Evolutionary conservation across 202 grass and related monocot species (phyloP), one percentile per base, ranked within the genome.

Genomic region (Brachypodium distachyon): DNA sequence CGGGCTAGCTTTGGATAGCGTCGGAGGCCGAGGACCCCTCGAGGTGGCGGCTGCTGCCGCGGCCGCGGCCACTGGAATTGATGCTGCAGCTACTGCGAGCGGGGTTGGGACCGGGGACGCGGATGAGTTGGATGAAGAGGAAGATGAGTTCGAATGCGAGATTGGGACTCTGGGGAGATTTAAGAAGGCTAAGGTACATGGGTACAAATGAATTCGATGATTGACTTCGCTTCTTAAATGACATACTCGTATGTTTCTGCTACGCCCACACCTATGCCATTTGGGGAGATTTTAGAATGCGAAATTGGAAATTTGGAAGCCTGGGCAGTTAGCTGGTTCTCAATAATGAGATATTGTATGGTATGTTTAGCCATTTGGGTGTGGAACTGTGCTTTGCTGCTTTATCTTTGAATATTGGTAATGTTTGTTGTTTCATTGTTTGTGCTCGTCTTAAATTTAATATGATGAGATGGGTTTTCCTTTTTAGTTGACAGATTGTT

Each of bases 151-250:
- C 19, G 87, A 19, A 17, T 75, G 68, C n/a, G 95, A 88, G 25
- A 72, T 84, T 50, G 83, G 84, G 26, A 65, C 75, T 61, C 38
- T 77, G n/a, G 84, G 78, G 33, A 82, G 60, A 31, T 64, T 92
- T 7, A 82, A 77, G 50, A 90, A 60, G 50, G 53, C 84, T 48
- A 81, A 90, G 83, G 95, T 94, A 86, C 74, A 31, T n/a, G n/a
- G n/a, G n/a, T n/a, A n/a, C n/a, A n/a, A n/a, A n/a, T n/a, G n/a
- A n/a, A n/a, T n/a, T n/a, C n/a, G 18, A 51, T 81, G 40, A 18
- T 53, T 25, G 7, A 36, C 39, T n/a, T 23, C 0, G 2, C 41
- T 3, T 28, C 50, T 16, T 32, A 73, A 59, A 17, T 49, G 22
- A 25, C 3, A 3, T 0, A 29, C n/a, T n/a, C n/a, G 26, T n/a